Percentiles rank a stretch among this genome's conserved stretches.
Evolutionary conservation across 352 stramenopile species (phyloP).

Genomic region (Phytophthora hybrid): DNA sequence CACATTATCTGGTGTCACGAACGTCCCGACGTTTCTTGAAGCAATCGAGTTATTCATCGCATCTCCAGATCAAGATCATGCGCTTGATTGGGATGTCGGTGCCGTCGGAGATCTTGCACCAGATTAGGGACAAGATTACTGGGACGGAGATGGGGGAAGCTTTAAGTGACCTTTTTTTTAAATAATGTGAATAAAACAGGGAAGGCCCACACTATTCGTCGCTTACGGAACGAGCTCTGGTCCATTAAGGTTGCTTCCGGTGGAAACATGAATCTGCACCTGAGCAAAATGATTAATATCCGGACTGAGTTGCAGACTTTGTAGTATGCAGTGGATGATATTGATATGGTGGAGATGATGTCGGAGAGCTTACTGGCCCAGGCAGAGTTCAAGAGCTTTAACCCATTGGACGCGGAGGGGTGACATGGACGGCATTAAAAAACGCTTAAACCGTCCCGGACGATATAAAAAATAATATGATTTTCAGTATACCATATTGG

Average conservation of each 20-base stretch:
- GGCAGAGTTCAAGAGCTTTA: background rate
- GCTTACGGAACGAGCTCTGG: constrained; percentile 4
- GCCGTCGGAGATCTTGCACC: background rate
- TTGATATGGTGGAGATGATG: background rate
- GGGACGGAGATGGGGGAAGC: background rate
- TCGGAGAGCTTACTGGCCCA: background rate
- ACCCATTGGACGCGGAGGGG: no score
- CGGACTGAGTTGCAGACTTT: background rate
- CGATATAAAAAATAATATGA: no score
- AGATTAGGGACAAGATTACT: background rate
- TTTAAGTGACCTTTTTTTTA: background rate
- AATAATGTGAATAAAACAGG: constrained; percentile 12
- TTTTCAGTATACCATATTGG: no score
- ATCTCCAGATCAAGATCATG: background rate
- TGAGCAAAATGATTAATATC: background rate
- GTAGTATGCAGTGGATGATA: background rate
- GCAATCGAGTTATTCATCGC: no score
- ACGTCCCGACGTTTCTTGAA: no score
- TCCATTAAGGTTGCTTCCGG: background rate
- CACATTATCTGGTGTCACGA: no score
- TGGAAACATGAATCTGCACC: background rate
- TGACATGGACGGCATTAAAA: no score
- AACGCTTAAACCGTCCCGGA: no score
- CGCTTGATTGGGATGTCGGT: background rate
- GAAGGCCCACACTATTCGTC: constrained; percentile 10